Evolutionary conservation across 129 eudicot genomes (phyloP).

Genomic region (Tagetes patula): DNA sequence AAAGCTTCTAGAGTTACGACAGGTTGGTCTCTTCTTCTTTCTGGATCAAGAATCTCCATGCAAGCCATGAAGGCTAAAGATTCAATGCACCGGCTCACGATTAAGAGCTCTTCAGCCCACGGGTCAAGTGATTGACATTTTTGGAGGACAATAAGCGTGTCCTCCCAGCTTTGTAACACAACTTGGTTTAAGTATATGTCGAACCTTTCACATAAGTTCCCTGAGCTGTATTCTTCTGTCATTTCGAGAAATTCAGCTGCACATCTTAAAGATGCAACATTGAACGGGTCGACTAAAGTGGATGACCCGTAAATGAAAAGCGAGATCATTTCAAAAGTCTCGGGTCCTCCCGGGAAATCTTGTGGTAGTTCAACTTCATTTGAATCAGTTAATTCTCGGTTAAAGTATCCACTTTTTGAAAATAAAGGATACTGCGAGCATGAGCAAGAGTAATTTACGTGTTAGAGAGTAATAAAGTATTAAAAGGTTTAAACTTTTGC

Average conservation of each 20-base stretch:
- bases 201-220: constrained; percentile 78
- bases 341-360: constrained; percentile 84
- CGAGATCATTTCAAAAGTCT: constrained; percentile 77
- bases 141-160: constrained; percentile 79
- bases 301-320: constrained; percentile 88
- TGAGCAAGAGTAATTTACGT: not conserved
- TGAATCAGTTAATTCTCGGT: constrained; percentile 51
- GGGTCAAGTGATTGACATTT: constrained; percentile 70
- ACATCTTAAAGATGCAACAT: constrained; percentile 78
- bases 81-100: constrained; percentile 92
- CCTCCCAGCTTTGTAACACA: constrained; percentile 85
- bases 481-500: not conserved
- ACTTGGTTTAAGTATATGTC: constrained; percentile 94
- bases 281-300: constrained; percentile 73
- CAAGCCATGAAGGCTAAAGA: constrained; percentile 98
- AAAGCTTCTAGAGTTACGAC: constrained; percentile 59
- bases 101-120: constrained; percentile 82
- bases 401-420: constrained; percentile 79
- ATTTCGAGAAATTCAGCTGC: constrained; percentile 83
- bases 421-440: constrained; percentile 59
- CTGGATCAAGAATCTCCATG: constrained; percentile 99
- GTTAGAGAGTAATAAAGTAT: constrained; percentile 1
- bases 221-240: constrained; percentile 58
- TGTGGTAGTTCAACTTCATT: constrained; percentile 65
- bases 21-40: constrained; percentile 72